Evolutionary conservation across 2,329 filamentous ascomycete genomes (phyloP).

Genomic region (Akanthomyces dipterigenus): DNA sequence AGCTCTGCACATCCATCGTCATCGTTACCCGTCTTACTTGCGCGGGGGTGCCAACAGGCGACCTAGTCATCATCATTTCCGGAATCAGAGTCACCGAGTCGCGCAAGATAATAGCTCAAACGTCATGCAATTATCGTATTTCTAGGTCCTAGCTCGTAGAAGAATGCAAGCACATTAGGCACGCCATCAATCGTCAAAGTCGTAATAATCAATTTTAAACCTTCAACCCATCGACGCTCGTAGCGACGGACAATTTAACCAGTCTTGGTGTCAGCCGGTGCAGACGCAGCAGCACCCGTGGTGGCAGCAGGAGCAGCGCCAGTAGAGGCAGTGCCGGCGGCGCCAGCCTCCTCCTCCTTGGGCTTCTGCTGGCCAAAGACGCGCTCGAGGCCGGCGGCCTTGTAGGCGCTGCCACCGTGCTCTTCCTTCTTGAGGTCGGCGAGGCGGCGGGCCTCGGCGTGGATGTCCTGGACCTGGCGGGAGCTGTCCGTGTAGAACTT

Average conservation of each 20-base stretch:
- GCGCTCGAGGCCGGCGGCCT: constrained; percentile 50
- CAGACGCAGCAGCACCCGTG: background rate
- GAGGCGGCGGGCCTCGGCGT: constrained; percentile 80
- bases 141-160: background rate
- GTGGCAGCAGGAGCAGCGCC: constrained; percentile 7
- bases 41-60: too few relatives aligned
- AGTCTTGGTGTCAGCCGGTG: constrained; percentile 12
- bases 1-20: too few relatives aligned
- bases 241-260: background rate
- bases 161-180: background rate
- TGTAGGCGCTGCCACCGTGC: constrained; percentile 51
- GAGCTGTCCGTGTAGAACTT: constrained; percentile 79
- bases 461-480: constrained; percentile 90
- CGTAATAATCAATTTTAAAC: background rate
- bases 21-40: too few relatives aligned
- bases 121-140: background rate
- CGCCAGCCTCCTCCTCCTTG: constrained; percentile 33
- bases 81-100: too few relatives aligned
- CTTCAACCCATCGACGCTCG: background rate
- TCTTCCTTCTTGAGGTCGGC: constrained; percentile 77
- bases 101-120: too few relatives aligned
- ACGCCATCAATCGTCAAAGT: background rate
- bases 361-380: constrained; percentile 50
- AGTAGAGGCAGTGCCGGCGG: constrained; percentile 16
- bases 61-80: too few relatives aligned